These are phyloP conservation scores for Ophiobolus disseminans DNA, from an alignment of 2,329 filamentous ascomycete genomes.

Conservation along the genomic window DNA sequence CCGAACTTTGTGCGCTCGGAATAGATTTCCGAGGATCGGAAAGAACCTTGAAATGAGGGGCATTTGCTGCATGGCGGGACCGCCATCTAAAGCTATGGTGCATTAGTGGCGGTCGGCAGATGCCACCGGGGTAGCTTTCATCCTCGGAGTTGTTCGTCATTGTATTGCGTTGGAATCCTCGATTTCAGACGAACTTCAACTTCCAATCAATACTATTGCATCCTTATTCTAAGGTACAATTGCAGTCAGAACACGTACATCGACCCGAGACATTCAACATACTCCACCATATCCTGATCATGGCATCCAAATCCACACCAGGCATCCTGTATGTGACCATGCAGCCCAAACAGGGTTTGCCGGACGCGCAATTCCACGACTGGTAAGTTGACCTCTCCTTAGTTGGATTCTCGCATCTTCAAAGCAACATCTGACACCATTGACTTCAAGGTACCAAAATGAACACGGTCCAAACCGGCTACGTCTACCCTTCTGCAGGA, in stretches of 20 bases:
- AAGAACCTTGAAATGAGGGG: too few relatives aligned
- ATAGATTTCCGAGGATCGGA: neutral
- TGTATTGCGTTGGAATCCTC: too few relatives aligned
- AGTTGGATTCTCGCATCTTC: conserved; percentile 30
- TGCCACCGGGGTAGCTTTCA: conserved; percentile 38
- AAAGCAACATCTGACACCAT: conserved; percentile 42
- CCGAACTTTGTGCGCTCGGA: neutral
- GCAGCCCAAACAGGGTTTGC: conserved; percentile 73
- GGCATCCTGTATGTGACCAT: conserved; percentile 88
- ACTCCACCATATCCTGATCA: conserved; percentile 24
- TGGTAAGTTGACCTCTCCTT: conserved; percentile 40
- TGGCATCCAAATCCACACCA: conserved; percentile 55
- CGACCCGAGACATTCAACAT: neutral
- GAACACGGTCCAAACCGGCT: conserved; percentile 86
- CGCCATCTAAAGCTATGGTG: conserved; percentile 8
- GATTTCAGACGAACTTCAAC: too few relatives aligned
- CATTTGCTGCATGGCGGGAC: too few relatives aligned
- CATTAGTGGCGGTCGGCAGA: conserved; percentile 40
- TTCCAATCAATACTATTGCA: too few relatives aligned
- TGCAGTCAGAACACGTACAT: neutral
- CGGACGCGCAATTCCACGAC: conserved; percentile 78
- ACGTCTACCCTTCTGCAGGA: conserved; percentile 74
- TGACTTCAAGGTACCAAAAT: conserved; percentile 71
- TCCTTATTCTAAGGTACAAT: too few relatives aligned
- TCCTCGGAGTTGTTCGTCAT: conserved; percentile 6